Base-by-base conservation (phyloP, 352 stramenopile species). In the Pythium aquatile region DNA sequence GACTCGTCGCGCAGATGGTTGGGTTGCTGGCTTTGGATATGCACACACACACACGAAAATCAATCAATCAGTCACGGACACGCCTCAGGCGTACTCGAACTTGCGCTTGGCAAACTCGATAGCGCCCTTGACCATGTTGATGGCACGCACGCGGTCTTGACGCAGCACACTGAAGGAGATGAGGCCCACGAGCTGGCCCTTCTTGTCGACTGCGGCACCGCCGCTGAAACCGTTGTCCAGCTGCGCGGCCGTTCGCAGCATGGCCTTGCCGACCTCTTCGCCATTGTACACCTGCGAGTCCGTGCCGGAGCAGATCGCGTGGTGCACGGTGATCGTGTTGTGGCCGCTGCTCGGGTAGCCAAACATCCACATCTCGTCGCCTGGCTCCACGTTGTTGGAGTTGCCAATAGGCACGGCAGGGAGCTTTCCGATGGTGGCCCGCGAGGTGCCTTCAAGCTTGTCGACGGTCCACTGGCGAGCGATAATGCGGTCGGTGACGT, bases 361-460 rank as follows among this genome's bases (percentile, higher is more conserved):
- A 75, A 95, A 95, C 87, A 95, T 95, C 87, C 87, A 95, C 85
- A 95, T 93, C 59, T 95, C 87, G 62, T 95, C 87, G 28, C 87
- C 87, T 14, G 87, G 87, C 60, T 95, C 87, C 20, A 95, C 79
- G 35, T 93, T 95, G 69, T 95, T 95, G 40, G 87, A 95, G 58
- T 95, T 95, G 32, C 87, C 87, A 57, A 95, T 92, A 5, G 75
- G 75, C 28, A 95, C 84, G 8, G 87, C 84, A 0, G 87, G 84
- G 3, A 95, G 60, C 61, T 93, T 95, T 32, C 70, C 72, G 14
- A 94, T 89, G 20, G 79, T 93, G 24, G 75, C 77, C 24, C 68
- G 72, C 32, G 81, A 90, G 3, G 84, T 93, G 39, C 85, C 85
- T 59, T 90, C 79, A 2, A 93, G 78, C 68, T 89, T 90, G 33